These are phyloP conservation scores for Bretschneidera sinensis DNA, from an alignment of 345 rosid species.

Conservation along the genomic window DNA sequence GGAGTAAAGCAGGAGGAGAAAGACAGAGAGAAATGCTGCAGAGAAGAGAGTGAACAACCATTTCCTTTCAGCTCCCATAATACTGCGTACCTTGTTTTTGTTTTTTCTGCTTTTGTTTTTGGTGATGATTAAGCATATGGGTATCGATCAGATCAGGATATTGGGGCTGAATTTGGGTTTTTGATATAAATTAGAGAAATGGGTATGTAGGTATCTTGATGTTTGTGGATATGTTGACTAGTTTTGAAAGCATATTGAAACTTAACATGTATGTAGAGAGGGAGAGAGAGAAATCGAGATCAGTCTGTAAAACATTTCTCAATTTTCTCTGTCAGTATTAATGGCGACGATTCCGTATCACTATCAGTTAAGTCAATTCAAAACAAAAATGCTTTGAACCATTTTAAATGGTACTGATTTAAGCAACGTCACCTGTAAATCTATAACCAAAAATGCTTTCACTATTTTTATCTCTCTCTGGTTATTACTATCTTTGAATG, in stretches of 20 bases:
- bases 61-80: slow-evolving; percentile 94
- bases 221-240: neutral
- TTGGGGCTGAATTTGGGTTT: too few species aligned
- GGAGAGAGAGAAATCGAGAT: neutral
- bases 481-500: too few species aligned
- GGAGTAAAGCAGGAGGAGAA: slow-evolving; percentile 69
- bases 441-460: too few species aligned
- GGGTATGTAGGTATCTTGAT: slow-evolving; percentile 4
- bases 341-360: too few species aligned
- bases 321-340: neutral
- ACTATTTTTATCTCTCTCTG: too few species aligned
- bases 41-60: slow-evolving; percentile 89
- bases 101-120: slow-evolving; percentile 8
- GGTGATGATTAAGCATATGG: slow-evolving; percentile 41
- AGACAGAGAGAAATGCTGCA: slow-evolving; percentile 58
- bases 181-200: slow-evolving; percentile 3
- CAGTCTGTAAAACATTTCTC: too few species aligned
- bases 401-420: too few species aligned
- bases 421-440: too few species aligned
- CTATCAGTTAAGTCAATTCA: too few species aligned
- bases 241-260: neutral
- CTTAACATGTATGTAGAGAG: neutral
- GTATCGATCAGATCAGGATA: neutral
- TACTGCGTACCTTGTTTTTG: neutral
- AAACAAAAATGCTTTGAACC: too few species aligned